phyloP scores from a whole-genome alignment of 1,284 basidiomycete species.

The Ustilago tritici region DNA sequence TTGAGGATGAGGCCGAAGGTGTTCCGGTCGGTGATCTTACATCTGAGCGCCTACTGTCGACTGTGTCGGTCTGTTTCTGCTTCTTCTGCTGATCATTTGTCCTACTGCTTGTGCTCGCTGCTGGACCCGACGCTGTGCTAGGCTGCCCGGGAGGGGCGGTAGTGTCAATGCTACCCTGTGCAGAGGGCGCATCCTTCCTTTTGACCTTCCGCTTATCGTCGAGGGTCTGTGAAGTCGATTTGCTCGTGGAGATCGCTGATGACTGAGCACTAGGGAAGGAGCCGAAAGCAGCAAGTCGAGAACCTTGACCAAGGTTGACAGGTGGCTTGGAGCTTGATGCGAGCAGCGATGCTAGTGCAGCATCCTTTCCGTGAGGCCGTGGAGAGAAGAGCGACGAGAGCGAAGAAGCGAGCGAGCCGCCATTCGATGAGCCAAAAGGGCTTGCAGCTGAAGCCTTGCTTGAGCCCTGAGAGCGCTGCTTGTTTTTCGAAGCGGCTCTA shows the following conservation, averaged over 20 bases:
- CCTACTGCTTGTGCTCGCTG: conserved; percentile 5
- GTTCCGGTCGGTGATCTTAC: background rate
- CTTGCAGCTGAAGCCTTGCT: conserved; percentile 11
- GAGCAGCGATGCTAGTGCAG: conserved; percentile 38
- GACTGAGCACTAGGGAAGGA: conserved; percentile 18
- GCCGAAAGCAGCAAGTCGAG: conserved; percentile 32
- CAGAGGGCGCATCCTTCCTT: conserved; percentile 2
- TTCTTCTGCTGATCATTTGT: conserved; percentile 15
- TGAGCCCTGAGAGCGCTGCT: conserved; percentile 30
- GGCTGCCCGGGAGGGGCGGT: background rate
- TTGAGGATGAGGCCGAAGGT: conserved; percentile 1
- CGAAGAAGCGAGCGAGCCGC: conserved; percentile 42
- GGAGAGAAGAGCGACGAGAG: conserved; percentile 49
- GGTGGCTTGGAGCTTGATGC: conserved; percentile 41
- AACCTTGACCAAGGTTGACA: conserved; percentile 17
- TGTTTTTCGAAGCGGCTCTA: conserved; percentile 43
- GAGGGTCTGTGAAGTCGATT: conserved; percentile 6
- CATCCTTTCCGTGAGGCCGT: conserved; percentile 48
- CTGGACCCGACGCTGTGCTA: background rate
- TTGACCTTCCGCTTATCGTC: conserved; percentile 23
- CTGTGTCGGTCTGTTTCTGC: background rate
- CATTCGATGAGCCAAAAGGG: conserved; percentile 28
- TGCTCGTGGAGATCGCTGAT: background rate
- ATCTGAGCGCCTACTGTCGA: background rate
- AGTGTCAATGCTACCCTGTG: background rate